These are phyloP conservation scores for Triangularia verruculosa DNA, from an alignment of 2,329 filamentous ascomycete genomes.

Conservation along the genomic window DNA sequence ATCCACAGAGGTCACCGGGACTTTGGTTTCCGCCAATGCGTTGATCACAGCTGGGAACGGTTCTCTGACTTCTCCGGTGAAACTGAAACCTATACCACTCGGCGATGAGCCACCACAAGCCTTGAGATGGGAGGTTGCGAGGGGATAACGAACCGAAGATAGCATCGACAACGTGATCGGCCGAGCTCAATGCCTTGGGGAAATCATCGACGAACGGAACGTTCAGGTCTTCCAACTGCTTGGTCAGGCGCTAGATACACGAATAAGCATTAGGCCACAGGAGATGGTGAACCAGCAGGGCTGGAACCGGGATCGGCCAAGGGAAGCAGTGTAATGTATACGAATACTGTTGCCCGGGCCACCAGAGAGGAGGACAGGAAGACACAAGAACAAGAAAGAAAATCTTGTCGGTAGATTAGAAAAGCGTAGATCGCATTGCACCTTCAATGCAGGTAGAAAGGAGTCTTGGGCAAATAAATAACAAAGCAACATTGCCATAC, in stretches of 20 bases:
- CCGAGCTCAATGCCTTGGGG: constrained; percentile 56
- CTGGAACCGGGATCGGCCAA: neutral
- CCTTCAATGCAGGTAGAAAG: neutral
- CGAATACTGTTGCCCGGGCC: constrained; percentile 11
- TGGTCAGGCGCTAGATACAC: constrained; percentile 65
- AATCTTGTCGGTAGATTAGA: neutral
- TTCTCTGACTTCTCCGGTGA: constrained; percentile 86
- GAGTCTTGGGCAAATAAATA: neutral
- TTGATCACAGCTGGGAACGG: constrained; percentile 82
- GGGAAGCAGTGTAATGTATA: constrained; percentile 20
- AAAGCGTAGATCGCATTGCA: neutral
- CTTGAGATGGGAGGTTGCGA: neutral
- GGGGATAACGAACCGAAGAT: constrained; percentile 69
- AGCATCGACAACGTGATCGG: constrained; percentile 85
- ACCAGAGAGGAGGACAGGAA: too few species aligned
- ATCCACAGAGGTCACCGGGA: constrained; percentile 86
- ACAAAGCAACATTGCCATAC: neutral
- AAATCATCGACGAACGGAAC: constrained; percentile 87
- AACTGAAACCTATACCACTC: constrained; percentile 69
- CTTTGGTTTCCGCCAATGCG: constrained; percentile 66
- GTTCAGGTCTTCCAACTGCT: constrained; percentile 78
- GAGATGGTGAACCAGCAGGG: constrained; percentile 12
- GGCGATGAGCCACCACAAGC: constrained; percentile 16
- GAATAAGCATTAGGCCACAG: constrained; percentile 30
- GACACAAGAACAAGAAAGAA: too few species aligned